Conservation (phyloP, 2,329 filamentous ascomycete species). For the Phyllosticta paracitricarpa region DNA sequence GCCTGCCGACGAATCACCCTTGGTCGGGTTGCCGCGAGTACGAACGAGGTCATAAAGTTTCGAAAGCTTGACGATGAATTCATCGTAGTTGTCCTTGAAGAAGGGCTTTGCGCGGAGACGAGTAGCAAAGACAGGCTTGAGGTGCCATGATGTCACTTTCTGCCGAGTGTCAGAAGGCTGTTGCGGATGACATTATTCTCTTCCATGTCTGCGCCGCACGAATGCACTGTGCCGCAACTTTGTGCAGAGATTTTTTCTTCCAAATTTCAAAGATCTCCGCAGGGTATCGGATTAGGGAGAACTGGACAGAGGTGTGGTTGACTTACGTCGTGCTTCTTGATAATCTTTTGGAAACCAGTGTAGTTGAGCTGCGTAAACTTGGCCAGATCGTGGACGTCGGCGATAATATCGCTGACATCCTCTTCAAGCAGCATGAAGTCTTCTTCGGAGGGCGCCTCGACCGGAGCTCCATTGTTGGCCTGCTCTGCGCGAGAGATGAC, state of each 20-base stretch:
- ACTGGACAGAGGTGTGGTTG: background rate
- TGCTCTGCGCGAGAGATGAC: slow-evolving; percentile 60
- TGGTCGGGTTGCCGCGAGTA: slow-evolving; percentile 83
- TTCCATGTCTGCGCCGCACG: background rate
- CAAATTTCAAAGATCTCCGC: background rate
- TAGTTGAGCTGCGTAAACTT: slow-evolving; percentile 99
- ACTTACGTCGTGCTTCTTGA: slow-evolving; percentile 96
- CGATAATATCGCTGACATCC: slow-evolving; percentile 93
- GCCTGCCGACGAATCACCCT: slow-evolving; percentile 84
- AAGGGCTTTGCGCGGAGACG: slow-evolving; percentile 93
- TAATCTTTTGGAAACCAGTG: slow-evolving; percentile 98
- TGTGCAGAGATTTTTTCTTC: background rate
- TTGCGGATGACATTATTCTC: background rate
- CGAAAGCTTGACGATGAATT: slow-evolving; percentile 87
- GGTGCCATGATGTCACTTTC: slow-evolving; percentile 91
- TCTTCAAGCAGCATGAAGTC: slow-evolving; percentile 92
- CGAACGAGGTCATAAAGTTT: slow-evolving; percentile 91
- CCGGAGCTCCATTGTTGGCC: slow-evolving; percentile 21
- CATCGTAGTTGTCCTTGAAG: slow-evolving; percentile 98
- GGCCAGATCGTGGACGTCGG: slow-evolving; percentile 93
- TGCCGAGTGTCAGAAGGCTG: slow-evolving; percentile 25
- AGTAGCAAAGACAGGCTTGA: slow-evolving; percentile 91
- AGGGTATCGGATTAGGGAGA: background rate
- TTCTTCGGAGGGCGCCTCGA: slow-evolving; percentile 60
- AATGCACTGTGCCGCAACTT: background rate